Evolutionary conservation across 2,329 filamentous ascomycete genomes (phyloP), one percentile per base, ranked within the genome.

Genomic region (Aschersonia sp.): DNA sequence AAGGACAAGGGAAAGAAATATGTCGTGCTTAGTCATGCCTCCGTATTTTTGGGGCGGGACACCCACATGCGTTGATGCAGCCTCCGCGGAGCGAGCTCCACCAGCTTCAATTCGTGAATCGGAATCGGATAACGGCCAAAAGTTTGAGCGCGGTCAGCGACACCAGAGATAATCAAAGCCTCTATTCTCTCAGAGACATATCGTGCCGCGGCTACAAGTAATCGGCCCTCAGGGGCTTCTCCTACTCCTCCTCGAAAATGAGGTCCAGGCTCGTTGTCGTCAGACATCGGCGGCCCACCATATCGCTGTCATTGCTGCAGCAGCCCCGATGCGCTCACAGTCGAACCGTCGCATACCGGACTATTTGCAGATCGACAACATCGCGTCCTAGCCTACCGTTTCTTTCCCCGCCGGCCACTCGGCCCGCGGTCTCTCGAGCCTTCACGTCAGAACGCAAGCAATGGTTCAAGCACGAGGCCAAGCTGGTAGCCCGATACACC

Each of bases 371-470:
- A 9, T 60, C 53, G 31, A 50, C 59, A 30, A 58, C 56, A 32
- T 58, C 61, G 29, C 58, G 64, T 30, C 64, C 64, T 12, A 60
- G 56, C 46, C 55, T 66, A 1, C 74, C 69, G 47, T 81, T 72
- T 59, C 72, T 73, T 59, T 67, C 65, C 35, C 64, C 69, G 2
- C 72, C 66, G 22, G 54, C 64, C 41, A 61, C 71, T 45, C 72
- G 76, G 45, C 69, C 68, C 32, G 70, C 77, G 42, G 68, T 82
- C 39, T 76, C 77, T 4, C 82, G 89, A 46, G 77, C 85, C 51
- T 76, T 94, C 50, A 87, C 84, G n/a, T 94, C 86, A 0, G 83
- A 88, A 59, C 79, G 79, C 52, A 83, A 79, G 53, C 68, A 71
- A 52, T 87, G 81, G 69, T 68, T 89, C 49, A 81, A 77, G 52